Evolutionary conservation across 139 green algal species (phyloP), one percentile per base, ranked within the genome.

Genomic region (Picochlorum sp.): DNA sequence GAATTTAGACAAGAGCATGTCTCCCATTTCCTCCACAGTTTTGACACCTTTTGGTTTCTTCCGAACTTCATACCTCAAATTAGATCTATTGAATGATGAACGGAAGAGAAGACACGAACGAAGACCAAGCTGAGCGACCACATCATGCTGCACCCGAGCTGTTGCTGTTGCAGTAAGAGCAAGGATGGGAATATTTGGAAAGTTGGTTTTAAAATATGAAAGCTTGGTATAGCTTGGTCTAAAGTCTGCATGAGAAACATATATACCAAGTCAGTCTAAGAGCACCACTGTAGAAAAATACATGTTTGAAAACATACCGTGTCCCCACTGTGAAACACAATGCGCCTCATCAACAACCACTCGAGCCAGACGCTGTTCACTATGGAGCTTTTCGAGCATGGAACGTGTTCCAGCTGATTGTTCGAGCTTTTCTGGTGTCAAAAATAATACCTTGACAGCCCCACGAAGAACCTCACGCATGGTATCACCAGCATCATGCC

Each of bases 321-420:
- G 80, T 1, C 91, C 94, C 93, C 93, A 99, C 46, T 90, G 76
- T 15, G 71, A 88, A 15, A 99, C 90, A 73, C 94, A 99, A 73
- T 99, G 94, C 14, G 90, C 90, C 81, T 99, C 93, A 72, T 99
- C 93, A 3, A 99, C 75, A 3, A 90, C 84, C 16, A 94, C 73
- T 1, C 89, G 63, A 23, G 65, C 68, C 61, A 96, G 78, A 26
- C 77, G 23, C 21, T 70, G 68, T 5, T 65, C 49, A 16, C 20
- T 41, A 61, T 87, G 21, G 69, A 94, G 75, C 3, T 32, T n/a
- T 45, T 90, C 68, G 56, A 97, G 73, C 56, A 75, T 18, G 23
- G 64, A 58, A 58, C 89, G 78, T 60, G 94, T 66, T 23, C 64
- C 64, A n/a, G 51, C 20, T 0, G 51, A 59, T 15, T 34, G 21